Evolutionary conservation across 441 rosid genomes (phyloP).

Genomic region (Gossypium davidsonii): DNA sequence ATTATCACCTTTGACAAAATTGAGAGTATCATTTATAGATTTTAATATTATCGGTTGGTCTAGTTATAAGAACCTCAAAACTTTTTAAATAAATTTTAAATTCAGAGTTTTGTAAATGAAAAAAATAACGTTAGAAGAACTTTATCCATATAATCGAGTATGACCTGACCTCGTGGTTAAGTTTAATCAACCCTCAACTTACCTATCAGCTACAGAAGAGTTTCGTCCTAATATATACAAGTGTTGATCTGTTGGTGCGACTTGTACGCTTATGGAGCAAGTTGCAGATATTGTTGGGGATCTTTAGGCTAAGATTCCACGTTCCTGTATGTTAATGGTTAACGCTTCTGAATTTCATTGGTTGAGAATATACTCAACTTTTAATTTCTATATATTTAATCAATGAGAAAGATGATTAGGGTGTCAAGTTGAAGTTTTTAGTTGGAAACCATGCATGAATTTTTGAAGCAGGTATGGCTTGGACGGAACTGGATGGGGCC

Average conservation of each 20-base stretch:
- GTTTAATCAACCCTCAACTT: too few species aligned
- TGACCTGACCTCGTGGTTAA: too few species aligned
- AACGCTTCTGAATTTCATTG: neutral
- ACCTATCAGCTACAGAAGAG: too few species aligned
- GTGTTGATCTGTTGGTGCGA: neutral
- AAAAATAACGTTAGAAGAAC: too few species aligned
- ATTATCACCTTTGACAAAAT: neutral
- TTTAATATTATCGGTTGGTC: too few species aligned
- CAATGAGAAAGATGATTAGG: neutral
- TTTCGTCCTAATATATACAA: too few species aligned
- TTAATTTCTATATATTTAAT: neutral
- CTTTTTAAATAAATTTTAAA: too few species aligned
- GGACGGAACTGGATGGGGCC: neutral
- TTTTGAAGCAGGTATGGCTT: neutral
- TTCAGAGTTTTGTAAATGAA: too few species aligned
- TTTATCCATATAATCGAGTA: too few species aligned
- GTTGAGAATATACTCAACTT: neutral
- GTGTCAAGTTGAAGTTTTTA: neutral
- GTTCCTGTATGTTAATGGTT: neutral
- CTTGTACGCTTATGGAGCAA: neutral
- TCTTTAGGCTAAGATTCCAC: neutral
- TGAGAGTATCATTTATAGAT: neutral
- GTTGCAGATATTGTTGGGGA: slow-evolving; percentile 5
- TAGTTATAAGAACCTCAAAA: too few species aligned
- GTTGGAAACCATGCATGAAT: neutral